Base-by-base conservation (phyloP, 2,329 filamentous ascomycete genomes). In the Scleromitrula shiraiana region DNA sequence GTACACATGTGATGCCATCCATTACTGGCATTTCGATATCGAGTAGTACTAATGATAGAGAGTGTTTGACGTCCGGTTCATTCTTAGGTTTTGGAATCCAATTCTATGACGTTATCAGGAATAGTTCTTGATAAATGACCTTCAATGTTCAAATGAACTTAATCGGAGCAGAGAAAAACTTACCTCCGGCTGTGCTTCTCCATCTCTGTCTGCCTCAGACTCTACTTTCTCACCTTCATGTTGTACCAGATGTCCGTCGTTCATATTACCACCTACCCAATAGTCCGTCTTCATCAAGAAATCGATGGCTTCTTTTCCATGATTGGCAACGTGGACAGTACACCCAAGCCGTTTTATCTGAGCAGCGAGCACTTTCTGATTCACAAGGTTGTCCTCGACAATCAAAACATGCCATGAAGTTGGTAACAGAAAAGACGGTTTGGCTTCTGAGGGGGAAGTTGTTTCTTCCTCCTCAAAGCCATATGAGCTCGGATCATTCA, bases 1-100 rank as follows among this genome's bases (percentile, higher is more conserved):
- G 73, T 12, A 84, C 81, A 55, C 84, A 88, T 2, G 82, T 82
- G 67, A 85, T 76, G 30, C 85, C 85, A 57, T 89, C 83, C 84
- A 88, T 88, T 36, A 88, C 75, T 1, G 85, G 85, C 85, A 89
- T 89, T 59, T 88, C 84, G 36, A 88, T 72, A 59, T 90, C 85
- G 83, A 89, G 88, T 4, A 89, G 65, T 6, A 89, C 80, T 36
- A 88, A 30, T 2, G 41, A 23, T 22, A 43, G 20, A 12, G 41
- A 15, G n/a, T 14, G 9, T 12, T 24, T 23, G n/a, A 9, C 15
- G 26, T n/a, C n/a, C n/a, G n/a, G n/a, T n/a, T n/a, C n/a, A n/a
- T n/a, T n/a, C n/a, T n/a, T n/a, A n/a, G n/a, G n/a, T n/a, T n/a
- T n/a, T n/a, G n/a, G n/a, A n/a, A n/a, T n/a, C n/a, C n/a, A n/a